Conservation (phyloP, 768 basidiomycete species). For the Suillus alpinus region DNA sequence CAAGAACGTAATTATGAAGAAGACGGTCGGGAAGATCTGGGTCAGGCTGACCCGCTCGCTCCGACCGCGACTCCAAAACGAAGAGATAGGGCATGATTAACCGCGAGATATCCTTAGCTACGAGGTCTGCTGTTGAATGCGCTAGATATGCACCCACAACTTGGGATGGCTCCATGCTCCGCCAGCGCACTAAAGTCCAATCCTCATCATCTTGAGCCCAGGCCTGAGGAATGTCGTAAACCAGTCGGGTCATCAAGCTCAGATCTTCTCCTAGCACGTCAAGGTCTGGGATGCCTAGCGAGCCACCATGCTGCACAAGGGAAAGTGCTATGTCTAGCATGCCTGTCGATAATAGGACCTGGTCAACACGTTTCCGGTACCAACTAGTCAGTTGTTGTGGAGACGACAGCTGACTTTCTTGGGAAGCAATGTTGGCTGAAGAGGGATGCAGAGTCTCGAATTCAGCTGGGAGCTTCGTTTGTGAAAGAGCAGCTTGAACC, state of each 20-base stretch:
- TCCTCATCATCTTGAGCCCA: constrained; percentile 44
- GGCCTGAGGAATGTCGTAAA: constrained; percentile 72
- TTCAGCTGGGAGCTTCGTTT: constrained; percentile 11
- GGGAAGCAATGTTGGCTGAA: constrained; percentile 7
- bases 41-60: constrained; percentile 75
- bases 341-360: constrained; percentile 63
- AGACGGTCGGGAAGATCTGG: constrained; percentile 59
- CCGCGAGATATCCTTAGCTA: constrained; percentile 65
- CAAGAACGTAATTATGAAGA: constrained; percentile 71
- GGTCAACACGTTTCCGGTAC: constrained; percentile 69
- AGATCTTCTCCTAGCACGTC: constrained; percentile 92
- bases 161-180: constrained; percentile 56
- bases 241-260: constrained; percentile 77
- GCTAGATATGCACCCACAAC: constrained; percentile 76
- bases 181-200: constrained; percentile 80
- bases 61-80: constrained; percentile 84
- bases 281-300: constrained; percentile 71
- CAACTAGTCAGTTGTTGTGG: constrained; percentile 54
- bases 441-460: constrained; percentile 12
- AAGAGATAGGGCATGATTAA: constrained; percentile 92
- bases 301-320: constrained; percentile 82
- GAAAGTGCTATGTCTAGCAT: constrained; percentile 78
- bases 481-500: constrained; percentile 42
- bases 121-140: constrained; percentile 60
- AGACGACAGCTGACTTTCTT: constrained; percentile 11